These are phyloP conservation scores for Tuber brumale DNA, from an alignment of 495 filamentous ascomycete species.

Conservation along the genomic window DNA sequence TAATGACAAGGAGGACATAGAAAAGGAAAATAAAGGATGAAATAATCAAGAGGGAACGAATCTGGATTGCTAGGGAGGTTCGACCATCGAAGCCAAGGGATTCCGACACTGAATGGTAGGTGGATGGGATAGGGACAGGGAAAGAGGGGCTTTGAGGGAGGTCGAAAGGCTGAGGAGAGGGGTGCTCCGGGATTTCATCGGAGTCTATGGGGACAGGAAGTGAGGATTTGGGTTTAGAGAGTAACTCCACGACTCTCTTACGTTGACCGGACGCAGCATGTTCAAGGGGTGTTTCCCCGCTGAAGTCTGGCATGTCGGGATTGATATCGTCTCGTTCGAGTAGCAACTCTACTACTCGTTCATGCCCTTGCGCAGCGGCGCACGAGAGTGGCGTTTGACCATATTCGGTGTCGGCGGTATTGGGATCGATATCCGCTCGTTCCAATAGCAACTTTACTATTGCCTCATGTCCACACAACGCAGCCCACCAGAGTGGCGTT, in stretches of 20 bases:
- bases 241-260: not conserved
- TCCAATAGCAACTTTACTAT: too few relatives aligned
- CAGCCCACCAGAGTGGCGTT: too few relatives aligned
- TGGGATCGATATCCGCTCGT: too few relatives aligned
- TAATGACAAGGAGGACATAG: not conserved
- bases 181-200: not conserved
- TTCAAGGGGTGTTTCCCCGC: not conserved
- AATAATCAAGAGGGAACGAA: not conserved
- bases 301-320: not conserved
- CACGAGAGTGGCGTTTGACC: too few relatives aligned
- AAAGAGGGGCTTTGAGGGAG: not conserved
- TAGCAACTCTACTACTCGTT: slow-evolving; percentile 36
- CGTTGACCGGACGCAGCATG: too few relatives aligned
- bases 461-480: too few relatives aligned
- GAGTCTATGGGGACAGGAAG: not conserved
- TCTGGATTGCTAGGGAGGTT: not conserved
- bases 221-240: not conserved
- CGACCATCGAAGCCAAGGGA: not conserved
- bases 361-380: slow-evolving; percentile 33
- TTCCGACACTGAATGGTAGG: not conserved
- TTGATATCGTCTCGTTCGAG: not conserved
- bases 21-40: not conserved
- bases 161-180: not conserved
- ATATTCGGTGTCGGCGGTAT: too few relatives aligned
- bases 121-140: not conserved